Conservation (phyloP, 345 rosid genomes). For the Eucalyptus cloeziana region DNA sequence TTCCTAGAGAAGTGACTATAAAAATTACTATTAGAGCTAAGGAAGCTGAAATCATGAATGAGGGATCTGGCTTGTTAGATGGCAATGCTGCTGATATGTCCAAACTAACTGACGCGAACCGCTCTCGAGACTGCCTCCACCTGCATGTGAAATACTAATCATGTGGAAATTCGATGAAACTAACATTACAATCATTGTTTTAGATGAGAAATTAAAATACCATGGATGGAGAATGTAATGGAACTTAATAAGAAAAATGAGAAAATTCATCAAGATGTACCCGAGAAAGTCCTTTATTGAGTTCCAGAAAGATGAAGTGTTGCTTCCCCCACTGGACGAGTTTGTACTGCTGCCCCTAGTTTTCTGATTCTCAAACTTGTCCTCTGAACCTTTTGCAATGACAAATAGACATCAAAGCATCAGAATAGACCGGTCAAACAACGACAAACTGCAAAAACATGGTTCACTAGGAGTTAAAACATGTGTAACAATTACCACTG, state of each 20-base stretch:
- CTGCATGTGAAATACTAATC: constrained; percentile 13
- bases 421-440: not conserved
- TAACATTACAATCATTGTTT: not conserved
- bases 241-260: not conserved
- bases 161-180: not conserved
- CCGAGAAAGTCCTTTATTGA: constrained; percentile 24
- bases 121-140: constrained; percentile 29
- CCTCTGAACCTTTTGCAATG: not conserved
- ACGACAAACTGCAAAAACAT: not conserved
- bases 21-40: not conserved
- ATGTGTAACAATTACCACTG: constrained; percentile 10
- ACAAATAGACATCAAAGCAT: not conserved
- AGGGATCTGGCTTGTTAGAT: constrained; percentile 12
- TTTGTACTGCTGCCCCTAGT: not conserved
- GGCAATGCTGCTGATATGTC: constrained; percentile 9
- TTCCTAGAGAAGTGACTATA: not conserved
- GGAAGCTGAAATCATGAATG: constrained; percentile 7
- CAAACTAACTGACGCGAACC: constrained; percentile 48
- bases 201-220: not conserved
- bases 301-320: constrained; percentile 21
- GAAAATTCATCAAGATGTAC: constrained; percentile 6
- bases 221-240: not conserved
- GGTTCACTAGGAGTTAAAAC: not conserved
- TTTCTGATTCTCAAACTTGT: not conserved
- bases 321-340: constrained; percentile 7